A percentile compares a stretch with the other conserved stretches of the same genome.
Evolutionary conservation across 352 stramenopile species (phyloP).

Genomic region (Pythium vanterpoolii): DNA sequence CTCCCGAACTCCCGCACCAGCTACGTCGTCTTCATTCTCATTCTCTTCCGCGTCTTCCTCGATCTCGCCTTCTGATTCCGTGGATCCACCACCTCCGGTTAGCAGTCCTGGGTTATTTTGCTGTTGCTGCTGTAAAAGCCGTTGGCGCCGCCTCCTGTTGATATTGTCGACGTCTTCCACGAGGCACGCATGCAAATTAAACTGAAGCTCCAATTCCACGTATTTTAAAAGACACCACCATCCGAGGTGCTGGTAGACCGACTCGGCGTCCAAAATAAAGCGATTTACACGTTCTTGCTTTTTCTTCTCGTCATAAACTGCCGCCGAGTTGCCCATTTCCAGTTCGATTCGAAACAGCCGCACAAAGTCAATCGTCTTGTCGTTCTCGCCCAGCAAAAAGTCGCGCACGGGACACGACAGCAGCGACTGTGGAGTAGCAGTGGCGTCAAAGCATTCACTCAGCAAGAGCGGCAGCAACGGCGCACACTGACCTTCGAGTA

Average conservation of each 20-base stretch:
- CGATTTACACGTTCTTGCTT: slow-evolving; percentile 69
- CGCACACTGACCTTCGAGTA: slow-evolving; percentile 8
- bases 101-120: background rate
- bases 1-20: slow-evolving; percentile 26
- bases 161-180: slow-evolving; percentile 59
- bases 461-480: slow-evolving; percentile 45
- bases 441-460: slow-evolving; percentile 37
- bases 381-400: slow-evolving; percentile 68
- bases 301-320: slow-evolving; percentile 69
- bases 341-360: slow-evolving; percentile 57
- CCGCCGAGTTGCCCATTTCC: slow-evolving; percentile 67
- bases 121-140: slow-evolving; percentile 17
- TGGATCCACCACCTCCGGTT: background rate
- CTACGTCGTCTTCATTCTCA: slow-evolving; percentile 28
- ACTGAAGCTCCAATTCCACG: slow-evolving; percentile 71
- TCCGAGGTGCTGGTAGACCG: slow-evolving; percentile 57
- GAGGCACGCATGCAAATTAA: slow-evolving; percentile 66
- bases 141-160: slow-evolving; percentile 40
- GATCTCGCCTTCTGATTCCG: background rate
- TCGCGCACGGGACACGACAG: slow-evolving; percentile 35
- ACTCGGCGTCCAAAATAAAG: slow-evolving; percentile 68
- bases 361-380: slow-evolving; percentile 66
- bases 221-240: slow-evolving; percentile 82
- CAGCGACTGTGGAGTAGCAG: background rate
- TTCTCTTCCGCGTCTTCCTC: slow-evolving; percentile 23